Percentiles rank a stretch among this genome's conserved stretches.
These are phyloP conservation scores for Diphasiastrum complanatum DNA, from an alignment of 83 land plant species.

Conservation along the genomic window DNA sequence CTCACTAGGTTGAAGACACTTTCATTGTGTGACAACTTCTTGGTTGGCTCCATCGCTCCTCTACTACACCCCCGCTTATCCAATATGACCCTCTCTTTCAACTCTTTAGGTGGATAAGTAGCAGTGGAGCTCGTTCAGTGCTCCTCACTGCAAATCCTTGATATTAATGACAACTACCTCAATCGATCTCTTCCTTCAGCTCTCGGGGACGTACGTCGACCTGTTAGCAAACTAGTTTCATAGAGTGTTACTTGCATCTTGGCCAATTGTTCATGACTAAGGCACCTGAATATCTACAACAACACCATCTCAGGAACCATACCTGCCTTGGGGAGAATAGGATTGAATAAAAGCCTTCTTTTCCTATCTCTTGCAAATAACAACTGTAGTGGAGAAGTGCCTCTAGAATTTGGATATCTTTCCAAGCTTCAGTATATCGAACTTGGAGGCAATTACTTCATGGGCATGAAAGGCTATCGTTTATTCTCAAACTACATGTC, in stretches of 20 bases:
- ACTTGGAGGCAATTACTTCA: conserved; percentile 6
- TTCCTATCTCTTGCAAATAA: background rate
- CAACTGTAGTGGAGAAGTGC: conserved; percentile 1
- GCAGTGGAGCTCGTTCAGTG: background rate
- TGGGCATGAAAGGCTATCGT: background rate
- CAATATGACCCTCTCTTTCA: conserved; percentile 3
- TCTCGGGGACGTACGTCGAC: background rate
- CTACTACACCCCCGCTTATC: background rate
- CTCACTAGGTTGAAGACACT: background rate
- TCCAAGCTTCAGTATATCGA: conserved; percentile 10
- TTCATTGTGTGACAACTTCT: background rate
- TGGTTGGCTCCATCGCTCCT: background rate
- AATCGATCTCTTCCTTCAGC: background rate
- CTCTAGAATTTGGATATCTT: background rate
- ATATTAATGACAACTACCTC: background rate
- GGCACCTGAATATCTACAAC: background rate
- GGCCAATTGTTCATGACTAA: background rate
- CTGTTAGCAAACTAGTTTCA: background rate
- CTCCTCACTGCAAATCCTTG: background rate
- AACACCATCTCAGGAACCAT: background rate
- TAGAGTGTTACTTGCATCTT: background rate
- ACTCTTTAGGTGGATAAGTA: background rate
- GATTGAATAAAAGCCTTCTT: background rate
- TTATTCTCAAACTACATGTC: background rate
- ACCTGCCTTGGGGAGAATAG: background rate